phyloP scores from a whole-genome alignment of 768 basidiomycete genomes.

The Ramaria sp. region DNA sequence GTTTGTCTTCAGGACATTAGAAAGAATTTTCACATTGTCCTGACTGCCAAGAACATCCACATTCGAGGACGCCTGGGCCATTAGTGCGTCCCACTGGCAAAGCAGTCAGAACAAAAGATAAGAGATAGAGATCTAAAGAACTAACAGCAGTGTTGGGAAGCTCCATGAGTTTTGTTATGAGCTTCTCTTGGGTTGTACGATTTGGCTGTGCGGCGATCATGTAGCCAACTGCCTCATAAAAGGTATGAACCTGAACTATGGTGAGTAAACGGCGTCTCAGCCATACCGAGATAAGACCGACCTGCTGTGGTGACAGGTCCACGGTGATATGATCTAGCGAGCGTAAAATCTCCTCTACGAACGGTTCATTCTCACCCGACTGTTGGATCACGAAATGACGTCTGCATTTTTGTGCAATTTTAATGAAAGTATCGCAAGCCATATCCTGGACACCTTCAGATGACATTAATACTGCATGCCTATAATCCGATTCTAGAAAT shows the following conservation, averaged over 20 bases:
- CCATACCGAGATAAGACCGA: constrained; percentile 12
- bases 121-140: constrained; percentile 1
- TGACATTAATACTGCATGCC: neutral
- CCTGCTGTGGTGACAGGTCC: constrained; percentile 34
- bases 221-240: constrained; percentile 41
- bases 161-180: constrained; percentile 38
- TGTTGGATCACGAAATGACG: constrained; percentile 41
- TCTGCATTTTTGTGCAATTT: constrained; percentile 40
- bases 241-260: constrained; percentile 28
- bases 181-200: constrained; percentile 32
- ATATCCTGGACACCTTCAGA: constrained; percentile 36
- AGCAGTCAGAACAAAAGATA: neutral
- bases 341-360: constrained; percentile 40
- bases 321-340: constrained; percentile 34
- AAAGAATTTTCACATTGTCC: constrained; percentile 38
- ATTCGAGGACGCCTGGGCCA: constrained; percentile 31
- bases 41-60: constrained; percentile 32
- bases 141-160: constrained; percentile 35
- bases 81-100: constrained; percentile 33
- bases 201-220: constrained; percentile 42
- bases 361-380: constrained; percentile 38
- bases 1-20: constrained; percentile 41
- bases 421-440: constrained; percentile 45
- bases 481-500: neutral
- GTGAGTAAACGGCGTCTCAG: constrained; percentile 8